phyloP scores from a whole-genome alignment of 225 moss, liverwort and hornwort genomes.

The Takakia lepidozioides region DNA sequence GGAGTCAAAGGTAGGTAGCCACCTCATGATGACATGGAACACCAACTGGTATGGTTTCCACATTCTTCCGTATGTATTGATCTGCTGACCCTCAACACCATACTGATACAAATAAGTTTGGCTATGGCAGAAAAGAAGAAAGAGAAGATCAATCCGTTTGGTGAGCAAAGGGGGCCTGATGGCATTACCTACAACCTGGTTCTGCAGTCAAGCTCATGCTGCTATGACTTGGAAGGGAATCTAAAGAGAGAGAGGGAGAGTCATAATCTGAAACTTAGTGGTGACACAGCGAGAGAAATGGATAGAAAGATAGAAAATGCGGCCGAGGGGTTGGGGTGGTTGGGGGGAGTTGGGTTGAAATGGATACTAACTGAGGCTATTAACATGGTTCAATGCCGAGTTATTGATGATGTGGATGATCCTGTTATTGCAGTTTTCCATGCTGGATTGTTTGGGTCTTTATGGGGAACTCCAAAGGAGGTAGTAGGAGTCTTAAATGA shows the following conservation, averaged over 20 bases:
- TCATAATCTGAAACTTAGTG: background rate
- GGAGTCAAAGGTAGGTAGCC: background rate
- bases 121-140: background rate
- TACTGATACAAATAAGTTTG: background rate
- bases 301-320: background rate
- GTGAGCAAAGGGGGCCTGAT: no score
- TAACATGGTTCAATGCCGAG: conserved; percentile 27
- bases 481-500: no score
- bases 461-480: no score
- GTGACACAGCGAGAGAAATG: conserved; percentile 7
- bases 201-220: background rate
- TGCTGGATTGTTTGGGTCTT: no score
- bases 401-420: no score
- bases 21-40: no score
- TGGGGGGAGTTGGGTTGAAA: conserved; percentile 1
- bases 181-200: background rate
- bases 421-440: conserved; percentile 15
- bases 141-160: no score
- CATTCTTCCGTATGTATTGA: background rate
- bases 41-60: background rate
- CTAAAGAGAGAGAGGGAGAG: background rate
- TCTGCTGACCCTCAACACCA: no score
- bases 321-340: conserved; percentile 3
- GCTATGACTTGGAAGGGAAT: background rate
- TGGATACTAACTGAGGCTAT: conserved; percentile 1